phyloP scores from a whole-genome alignment of 352 stramenopile species.

The Phytophthora sp. region DNA sequence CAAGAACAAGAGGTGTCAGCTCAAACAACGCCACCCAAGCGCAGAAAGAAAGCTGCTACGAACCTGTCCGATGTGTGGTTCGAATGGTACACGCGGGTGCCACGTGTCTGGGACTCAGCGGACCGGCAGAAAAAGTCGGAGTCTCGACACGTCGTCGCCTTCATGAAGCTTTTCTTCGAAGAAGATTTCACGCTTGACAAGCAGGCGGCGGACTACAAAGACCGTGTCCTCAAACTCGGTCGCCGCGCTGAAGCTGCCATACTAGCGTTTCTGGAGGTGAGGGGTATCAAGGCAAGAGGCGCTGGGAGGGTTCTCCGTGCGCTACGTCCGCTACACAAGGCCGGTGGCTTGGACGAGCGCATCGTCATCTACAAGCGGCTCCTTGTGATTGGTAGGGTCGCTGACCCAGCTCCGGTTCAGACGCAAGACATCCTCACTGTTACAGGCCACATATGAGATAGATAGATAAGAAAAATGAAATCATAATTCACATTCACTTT shows the following conservation, averaged over 20 bases:
- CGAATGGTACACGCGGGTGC: too few species aligned
- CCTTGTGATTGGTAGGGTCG: neutral
- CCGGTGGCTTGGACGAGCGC: neutral
- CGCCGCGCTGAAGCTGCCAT: neutral
- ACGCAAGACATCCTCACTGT: neutral
- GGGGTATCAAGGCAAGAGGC: constrained; percentile 1
- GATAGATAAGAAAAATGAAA: too few species aligned
- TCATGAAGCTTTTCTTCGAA: constrained; percentile 29
- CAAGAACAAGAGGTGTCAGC: neutral
- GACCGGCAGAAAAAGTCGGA: constrained; percentile 33
- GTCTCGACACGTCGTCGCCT: constrained; percentile 16
- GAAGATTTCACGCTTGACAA: constrained; percentile 16
- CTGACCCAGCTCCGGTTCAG: neutral
- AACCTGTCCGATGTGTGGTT: too few species aligned
- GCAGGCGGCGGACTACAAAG: neutral
- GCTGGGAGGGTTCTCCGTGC: constrained; percentile 3
- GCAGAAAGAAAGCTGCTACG: too few species aligned
- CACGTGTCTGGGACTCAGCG: constrained; percentile 2
- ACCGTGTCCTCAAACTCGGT: constrained; percentile 8
- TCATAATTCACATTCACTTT: too few species aligned
- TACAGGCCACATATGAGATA: neutral
- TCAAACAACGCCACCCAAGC: too few species aligned
- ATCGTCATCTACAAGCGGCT: neutral
- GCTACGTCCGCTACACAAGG: neutral
- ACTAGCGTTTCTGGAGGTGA: constrained; percentile 9